Evolutionary conservation across 2,329 filamentous ascomycete genomes (phyloP), one percentile per base, ranked within the genome.

Genomic region (Albifimbria verrucaria): DNA sequence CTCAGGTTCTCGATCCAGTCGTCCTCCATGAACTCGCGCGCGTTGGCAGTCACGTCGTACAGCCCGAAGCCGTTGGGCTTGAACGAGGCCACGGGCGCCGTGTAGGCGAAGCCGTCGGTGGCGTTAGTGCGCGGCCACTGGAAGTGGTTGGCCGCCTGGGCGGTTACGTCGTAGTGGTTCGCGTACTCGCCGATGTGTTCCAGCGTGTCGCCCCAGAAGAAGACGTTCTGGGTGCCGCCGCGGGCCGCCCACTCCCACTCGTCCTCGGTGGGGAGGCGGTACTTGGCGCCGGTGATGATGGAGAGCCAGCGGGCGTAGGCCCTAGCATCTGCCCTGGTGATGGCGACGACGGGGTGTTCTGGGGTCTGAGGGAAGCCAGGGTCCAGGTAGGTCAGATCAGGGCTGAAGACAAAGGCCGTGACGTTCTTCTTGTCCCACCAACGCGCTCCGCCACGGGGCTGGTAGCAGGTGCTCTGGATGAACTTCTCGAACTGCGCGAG

Each of bases 161-260:
- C 23, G 2, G 45, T 54, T 9, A 48, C 21, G 46, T 57, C 55
- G 49, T 55, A 57, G 15, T 49, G 48, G 49, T 57, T 57, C 51
- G 55, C 55, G n/a, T 52, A 57, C 44, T 44, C 25, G 20, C 32
- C 53, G 32, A 17, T 39, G 7, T 43, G 20, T 21, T 32, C 12
- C 6, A 55, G 41, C 24, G 52, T 46, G 49, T 55, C 26, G 24
- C 55, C 55, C 55, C 55, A 57, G 53, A 55, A 57, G 49, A 57
- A 57, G 51, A 48, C 45, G 6, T 24, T 48, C 7, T 54, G 22
- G 2, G 55, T 46, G 32, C 55, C 55, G 21, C 55, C 55, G 22
- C 55, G 55, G 10, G 55, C 55, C 10, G 55, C 55, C 49, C 49
- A 57, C 42, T 57, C 55, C 55, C 55, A 57, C 28, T 57, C 55